These are phyloP conservation scores for Globisporangium spinosum DNA, from an alignment of 352 stramenopile genomes.

Conservation along the genomic window DNA sequence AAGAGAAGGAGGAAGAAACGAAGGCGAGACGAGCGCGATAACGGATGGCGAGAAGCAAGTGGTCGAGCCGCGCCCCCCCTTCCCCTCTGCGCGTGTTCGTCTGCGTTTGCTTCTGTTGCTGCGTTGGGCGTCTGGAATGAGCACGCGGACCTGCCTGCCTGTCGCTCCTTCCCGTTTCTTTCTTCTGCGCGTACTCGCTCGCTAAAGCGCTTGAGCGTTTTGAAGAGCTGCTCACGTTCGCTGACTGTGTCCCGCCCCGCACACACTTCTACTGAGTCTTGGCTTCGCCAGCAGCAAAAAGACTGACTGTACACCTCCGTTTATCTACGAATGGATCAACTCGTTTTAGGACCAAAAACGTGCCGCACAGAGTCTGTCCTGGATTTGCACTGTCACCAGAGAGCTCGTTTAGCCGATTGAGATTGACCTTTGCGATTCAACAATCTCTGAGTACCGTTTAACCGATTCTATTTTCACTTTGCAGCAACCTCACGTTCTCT, in stretches of 20 bases:
- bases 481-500: background rate
- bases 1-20: background rate
- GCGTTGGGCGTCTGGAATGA: background rate
- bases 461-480: too few relatives aligned
- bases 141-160: background rate
- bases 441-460: too few relatives aligned
- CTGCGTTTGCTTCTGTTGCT: background rate
- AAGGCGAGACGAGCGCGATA: background rate
- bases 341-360: too few relatives aligned
- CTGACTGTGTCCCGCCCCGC: background rate
- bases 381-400: too few relatives aligned
- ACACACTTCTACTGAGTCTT: background rate
- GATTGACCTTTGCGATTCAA: too few relatives aligned
- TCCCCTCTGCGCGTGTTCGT: background rate
- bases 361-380: too few relatives aligned
- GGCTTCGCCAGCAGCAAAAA: background rate
- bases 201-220: too few relatives aligned
- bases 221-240: background rate
- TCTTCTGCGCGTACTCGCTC: background rate
- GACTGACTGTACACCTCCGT: background rate
- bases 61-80: background rate
- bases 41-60: background rate
- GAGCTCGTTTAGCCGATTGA: too few relatives aligned
- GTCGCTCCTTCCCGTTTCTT: background rate
- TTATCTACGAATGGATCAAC: background rate